phyloP scores from a whole-genome alignment of 78 protist species.

The Paratrimastix pyriformis region DNA sequence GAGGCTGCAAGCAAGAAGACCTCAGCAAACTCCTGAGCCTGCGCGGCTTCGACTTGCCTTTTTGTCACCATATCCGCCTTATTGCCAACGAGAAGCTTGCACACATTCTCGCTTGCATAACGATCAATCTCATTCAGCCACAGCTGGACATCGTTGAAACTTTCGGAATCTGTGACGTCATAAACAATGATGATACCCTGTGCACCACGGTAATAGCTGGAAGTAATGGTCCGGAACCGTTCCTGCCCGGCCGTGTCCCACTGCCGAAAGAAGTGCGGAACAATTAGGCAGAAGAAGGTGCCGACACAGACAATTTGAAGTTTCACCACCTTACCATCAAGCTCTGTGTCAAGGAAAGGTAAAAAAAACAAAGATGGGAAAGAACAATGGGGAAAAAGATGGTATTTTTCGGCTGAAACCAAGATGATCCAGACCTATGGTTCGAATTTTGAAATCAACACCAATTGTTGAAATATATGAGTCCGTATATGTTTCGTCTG shows the following conservation, averaged over 20 bases:
- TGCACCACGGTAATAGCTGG: constrained; percentile 62
- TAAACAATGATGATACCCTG: constrained; percentile 63
- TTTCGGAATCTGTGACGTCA: constrained; percentile 33
- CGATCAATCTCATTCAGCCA: neutral
- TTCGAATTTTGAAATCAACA: constrained; percentile 6
- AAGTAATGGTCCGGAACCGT: constrained; percentile 57
- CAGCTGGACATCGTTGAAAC: constrained; percentile 7
- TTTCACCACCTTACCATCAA: constrained; percentile 1
- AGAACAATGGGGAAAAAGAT: too few relatives aligned
- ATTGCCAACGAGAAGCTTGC: neutral
- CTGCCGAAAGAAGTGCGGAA: too few relatives aligned
- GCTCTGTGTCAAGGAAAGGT: too few relatives aligned
- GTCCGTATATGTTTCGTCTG: constrained; percentile 18
- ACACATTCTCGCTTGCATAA: neutral
- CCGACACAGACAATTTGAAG: constrained; percentile 3
- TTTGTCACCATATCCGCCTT: neutral
- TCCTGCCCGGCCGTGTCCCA: constrained; percentile 76
- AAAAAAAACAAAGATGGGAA: too few relatives aligned
- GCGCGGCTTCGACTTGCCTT: neutral
- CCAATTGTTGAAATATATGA: constrained; percentile 16
- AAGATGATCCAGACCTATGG: neutral
- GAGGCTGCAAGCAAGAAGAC: neutral
- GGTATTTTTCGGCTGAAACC: neutral
- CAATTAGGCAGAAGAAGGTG: neutral
- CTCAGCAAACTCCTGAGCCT: neutral